Evolutionary conservation across 2,329 filamentous ascomycete species (phyloP).

Genomic region (Diaporthe ilicicola): DNA sequence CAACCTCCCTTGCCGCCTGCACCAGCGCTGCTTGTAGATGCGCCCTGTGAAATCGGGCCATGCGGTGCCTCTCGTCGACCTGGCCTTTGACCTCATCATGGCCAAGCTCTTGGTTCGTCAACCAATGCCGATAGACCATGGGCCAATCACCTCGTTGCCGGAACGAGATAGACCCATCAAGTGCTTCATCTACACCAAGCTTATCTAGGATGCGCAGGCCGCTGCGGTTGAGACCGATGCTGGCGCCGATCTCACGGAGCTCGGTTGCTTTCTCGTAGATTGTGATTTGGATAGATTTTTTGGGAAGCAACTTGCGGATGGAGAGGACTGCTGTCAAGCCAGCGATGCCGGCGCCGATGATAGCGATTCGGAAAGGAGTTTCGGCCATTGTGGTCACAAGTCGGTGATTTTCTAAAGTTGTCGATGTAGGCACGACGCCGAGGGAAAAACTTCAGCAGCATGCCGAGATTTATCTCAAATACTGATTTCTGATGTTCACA

Average conservation of each 20-base stretch:
- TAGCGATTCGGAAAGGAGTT: not conserved
- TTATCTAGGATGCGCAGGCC: slow-evolving; percentile 46
- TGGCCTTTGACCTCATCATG: slow-evolving; percentile 42
- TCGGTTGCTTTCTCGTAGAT: slow-evolving; percentile 45
- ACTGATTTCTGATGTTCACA: no score
- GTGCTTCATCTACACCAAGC: slow-evolving; percentile 44
- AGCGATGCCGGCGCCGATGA: slow-evolving; percentile 24
- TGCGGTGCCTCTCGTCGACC: slow-evolving; percentile 43
- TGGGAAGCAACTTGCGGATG: not conserved
- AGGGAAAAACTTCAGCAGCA: not conserved
- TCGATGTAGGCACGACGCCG: not conserved
- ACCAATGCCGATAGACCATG: slow-evolving; percentile 48
- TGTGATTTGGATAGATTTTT: slow-evolving; percentile 38
- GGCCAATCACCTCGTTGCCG: slow-evolving; percentile 42
- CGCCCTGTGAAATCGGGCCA: slow-evolving; percentile 45
- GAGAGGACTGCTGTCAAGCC: slow-evolving; percentile 13
- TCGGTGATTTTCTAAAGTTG: not conserved
- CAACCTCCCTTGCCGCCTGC: slow-evolving; percentile 39
- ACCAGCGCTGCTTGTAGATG: slow-evolving; percentile 47
- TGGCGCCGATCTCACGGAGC: slow-evolving; percentile 48
- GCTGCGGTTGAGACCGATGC: slow-evolving; percentile 49
- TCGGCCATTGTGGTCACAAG: not conserved
- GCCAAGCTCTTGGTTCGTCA: slow-evolving; percentile 47
- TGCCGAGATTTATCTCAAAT: no score
- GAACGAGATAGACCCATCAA: slow-evolving; percentile 44